Percentiles rank a stretch among this genome's conserved stretches.
Conservation (phyloP, 345 rosid genomes). For the Eucalyptus sp. region DNA sequence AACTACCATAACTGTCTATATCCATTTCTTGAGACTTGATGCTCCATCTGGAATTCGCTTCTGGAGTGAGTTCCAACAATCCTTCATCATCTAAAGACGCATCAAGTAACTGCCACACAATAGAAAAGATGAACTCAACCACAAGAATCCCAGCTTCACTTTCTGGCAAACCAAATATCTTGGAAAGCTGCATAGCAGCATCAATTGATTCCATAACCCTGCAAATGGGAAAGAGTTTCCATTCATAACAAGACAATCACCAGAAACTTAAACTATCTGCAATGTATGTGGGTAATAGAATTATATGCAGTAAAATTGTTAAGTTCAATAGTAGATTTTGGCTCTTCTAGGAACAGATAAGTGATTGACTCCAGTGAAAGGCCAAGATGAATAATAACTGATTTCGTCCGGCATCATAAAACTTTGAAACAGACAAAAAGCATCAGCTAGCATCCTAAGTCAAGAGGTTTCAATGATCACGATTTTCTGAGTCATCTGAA, state of each 20-base stretch:
- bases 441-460: background rate
- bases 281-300: background rate
- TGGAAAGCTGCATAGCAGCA: conserved; percentile 55
- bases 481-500: background rate
- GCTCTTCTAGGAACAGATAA: background rate
- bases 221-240: conserved; percentile 1
- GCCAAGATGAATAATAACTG: background rate
- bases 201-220: conserved; percentile 77
- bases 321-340: background rate
- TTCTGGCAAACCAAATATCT: conserved; percentile 42
- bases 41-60: conserved; percentile 52
- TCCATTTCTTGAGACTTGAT: conserved; percentile 54
- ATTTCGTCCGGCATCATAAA: background rate
- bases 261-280: background rate
- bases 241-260: background rate
- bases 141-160: conserved; percentile 55
- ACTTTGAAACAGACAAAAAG: background rate
- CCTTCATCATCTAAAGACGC: conserved; percentile 88
- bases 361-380: background rate
- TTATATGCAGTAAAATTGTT: background rate
- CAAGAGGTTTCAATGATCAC: background rate
- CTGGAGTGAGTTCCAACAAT: conserved; percentile 51
- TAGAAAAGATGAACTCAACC: conserved; percentile 54
- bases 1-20: conserved; percentile 34
- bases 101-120: conserved; percentile 74